phyloP scores from a whole-genome alignment of 2,329 filamentous ascomycete genomes.

The Fusarium sp. region DNA sequence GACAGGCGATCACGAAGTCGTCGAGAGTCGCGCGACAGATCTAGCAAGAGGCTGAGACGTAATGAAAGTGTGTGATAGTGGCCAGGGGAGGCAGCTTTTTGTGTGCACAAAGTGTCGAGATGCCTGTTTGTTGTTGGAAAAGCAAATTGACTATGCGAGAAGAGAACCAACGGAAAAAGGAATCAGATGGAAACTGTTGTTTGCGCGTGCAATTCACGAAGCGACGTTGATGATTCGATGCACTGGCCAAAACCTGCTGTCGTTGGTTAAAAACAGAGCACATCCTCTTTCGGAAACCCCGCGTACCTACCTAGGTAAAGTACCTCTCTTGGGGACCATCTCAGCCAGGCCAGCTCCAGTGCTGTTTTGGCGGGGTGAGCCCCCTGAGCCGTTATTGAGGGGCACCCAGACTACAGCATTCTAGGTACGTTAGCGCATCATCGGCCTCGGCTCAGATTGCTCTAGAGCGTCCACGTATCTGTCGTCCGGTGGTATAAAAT shows the following conservation, averaged over 20 bases:
- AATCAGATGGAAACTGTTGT: slow-evolving; percentile 27
- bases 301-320: too few species aligned
- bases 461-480: slow-evolving; percentile 13
- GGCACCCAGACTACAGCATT: slow-evolving; percentile 7
- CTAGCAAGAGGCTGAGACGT: slow-evolving; percentile 8
- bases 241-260: slow-evolving; percentile 31
- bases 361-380: slow-evolving; percentile 19
- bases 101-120: not conserved
- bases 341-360: not conserved
- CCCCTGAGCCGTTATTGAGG: slow-evolving; percentile 20
- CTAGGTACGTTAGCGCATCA: slow-evolving; percentile 17
- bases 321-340: slow-evolving; percentile 1
- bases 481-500: slow-evolving; percentile 14
- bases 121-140: not conserved
- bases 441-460: slow-evolving; percentile 14
- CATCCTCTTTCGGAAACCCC: slow-evolving; percentile 28
- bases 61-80: slow-evolving; percentile 2
- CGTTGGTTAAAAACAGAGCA: slow-evolving; percentile 34
- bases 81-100: not conserved
- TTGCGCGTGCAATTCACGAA: slow-evolving; percentile 36
- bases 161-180: slow-evolving; percentile 5
- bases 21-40: slow-evolving; percentile 11
- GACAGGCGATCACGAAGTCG: slow-evolving; percentile 16
- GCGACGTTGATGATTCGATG: slow-evolving; percentile 41
- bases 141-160: not conserved